Base-by-base conservation (phyloP, 2,329 filamentous ascomycete species). In the Aspergillus pseudoviridinutans region DNA sequence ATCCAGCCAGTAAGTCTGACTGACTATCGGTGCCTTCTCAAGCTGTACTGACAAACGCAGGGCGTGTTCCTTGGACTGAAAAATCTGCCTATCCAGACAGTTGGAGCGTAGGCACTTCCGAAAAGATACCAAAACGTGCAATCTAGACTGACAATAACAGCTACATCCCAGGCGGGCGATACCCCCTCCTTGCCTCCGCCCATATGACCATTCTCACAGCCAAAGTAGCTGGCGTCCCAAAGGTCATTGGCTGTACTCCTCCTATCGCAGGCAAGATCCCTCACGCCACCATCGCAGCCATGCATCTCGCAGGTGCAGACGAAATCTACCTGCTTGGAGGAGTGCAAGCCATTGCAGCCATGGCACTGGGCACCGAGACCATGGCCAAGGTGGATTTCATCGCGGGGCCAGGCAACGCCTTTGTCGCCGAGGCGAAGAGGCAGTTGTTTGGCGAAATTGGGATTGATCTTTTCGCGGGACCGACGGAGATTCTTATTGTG, bases 201-300 rank as follows among this genome's bases (percentile, higher is more conserved):
- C 81, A 83, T 64, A 83, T 83, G 81, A 83, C 81, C 2, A 82
- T 83, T 50, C 65, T 82, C 4, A 83, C 81, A 0, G 81, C 81
- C 24, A 83, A 83, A 62, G 78, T 79, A 4, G 81, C 81, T 4
- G 81, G 81, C 2, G 80, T 83, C 1, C 69, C 70, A n/a, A 68
- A 78, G 51, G 80, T 83, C 3, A 73, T 81, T 6, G 80, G 70
- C 12, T 82, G 78, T 65, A 84, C 81, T 5, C 81, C 81, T 4
- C 82, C 81, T 0, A 81, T 81, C 54, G 64, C 65, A 0, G 81
- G 80, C 2, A 53, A 78, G 52, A 72, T 84, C 24, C 81, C 81
- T 0, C 64, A 72, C 47, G 75, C 78, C 0, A 83, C 81, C 0
- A 71, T 84, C 3, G 79, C 81, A 0, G 81, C 81, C 0, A 79